A percentile compares a stretch with the other conserved stretches of the same genome.
phyloP scores from a whole-genome alignment of 257 asterid genomes.

The Striga asiatica region DNA sequence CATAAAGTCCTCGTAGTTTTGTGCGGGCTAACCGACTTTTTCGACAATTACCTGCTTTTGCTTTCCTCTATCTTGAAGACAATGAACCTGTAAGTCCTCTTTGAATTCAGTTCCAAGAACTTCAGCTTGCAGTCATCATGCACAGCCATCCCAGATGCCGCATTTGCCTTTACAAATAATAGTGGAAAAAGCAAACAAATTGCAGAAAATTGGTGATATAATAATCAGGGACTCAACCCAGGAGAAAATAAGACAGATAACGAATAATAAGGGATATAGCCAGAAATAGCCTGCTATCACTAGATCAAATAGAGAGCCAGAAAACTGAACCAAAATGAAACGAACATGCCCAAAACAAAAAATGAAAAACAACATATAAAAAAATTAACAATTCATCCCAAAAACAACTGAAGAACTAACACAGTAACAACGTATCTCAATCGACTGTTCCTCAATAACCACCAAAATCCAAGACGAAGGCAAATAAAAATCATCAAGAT shows the following conservation, averaged over 20 bases:
- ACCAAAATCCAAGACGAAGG: too few species aligned
- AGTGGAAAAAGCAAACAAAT: not conserved
- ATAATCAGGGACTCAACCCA: not conserved
- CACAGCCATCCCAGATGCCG: constrained; percentile 57
- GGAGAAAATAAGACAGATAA: not conserved
- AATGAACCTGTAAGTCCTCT: constrained; percentile 40
- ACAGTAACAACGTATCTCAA: not conserved
- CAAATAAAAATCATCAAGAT: too few species aligned
- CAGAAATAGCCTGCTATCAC: too few species aligned
- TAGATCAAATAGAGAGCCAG: too few species aligned
- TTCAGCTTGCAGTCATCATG: constrained; percentile 52
- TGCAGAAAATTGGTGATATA: not conserved
- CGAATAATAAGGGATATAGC: too few species aligned
- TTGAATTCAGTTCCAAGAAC: constrained; percentile 50
- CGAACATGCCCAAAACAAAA: not conserved
- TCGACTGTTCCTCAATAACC: not conserved
- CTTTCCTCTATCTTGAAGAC: constrained; percentile 50
- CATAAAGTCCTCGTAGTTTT: constrained; percentile 44
- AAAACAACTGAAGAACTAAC: too few species aligned
- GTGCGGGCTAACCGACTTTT: constrained; percentile 42
- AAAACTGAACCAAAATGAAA: not conserved
- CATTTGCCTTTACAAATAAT: constrained; percentile 34
- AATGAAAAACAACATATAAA: too few species aligned
- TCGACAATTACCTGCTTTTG: constrained; percentile 46
- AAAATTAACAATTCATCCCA: too few species aligned